These are phyloP conservation scores for Mortierella sp. DNA, from an alignment of 371 early-diverging fungal species.

Conservation along the genomic window DNA sequence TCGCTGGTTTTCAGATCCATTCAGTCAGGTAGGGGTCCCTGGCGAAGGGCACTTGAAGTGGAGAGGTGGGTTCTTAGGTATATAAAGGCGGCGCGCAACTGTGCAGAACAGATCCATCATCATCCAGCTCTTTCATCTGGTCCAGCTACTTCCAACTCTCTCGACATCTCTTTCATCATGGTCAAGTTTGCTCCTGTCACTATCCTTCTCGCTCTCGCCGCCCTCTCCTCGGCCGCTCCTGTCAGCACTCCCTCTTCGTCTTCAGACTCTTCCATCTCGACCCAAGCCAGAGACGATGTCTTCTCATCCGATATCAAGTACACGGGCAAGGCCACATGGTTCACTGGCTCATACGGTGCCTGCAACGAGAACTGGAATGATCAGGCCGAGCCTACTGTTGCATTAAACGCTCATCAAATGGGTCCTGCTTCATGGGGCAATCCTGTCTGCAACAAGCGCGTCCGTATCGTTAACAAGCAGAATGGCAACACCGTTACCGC, in stretches of 20 bases:
- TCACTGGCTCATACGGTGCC: constrained; percentile 36
- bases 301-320: constrained; percentile 23
- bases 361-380: constrained; percentile 41
- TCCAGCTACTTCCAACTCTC: no score
- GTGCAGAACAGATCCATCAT: no score
- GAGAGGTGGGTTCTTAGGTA: no score
- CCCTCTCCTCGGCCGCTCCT: constrained; percentile 24
- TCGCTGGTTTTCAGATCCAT: no score
- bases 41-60: no score
- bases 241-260: constrained; percentile 9
- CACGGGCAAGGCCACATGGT: constrained; percentile 49
- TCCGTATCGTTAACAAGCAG: constrained; percentile 19
- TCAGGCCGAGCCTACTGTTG: constrained; percentile 28
- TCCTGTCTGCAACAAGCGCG: constrained; percentile 27
- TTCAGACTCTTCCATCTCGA: neutral
- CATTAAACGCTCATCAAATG: constrained; percentile 44
- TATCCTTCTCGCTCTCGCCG: constrained; percentile 20
- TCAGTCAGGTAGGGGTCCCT: no score
- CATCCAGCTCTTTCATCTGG: no score
- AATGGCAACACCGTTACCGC: constrained; percentile 40
- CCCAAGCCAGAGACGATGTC: constrained; percentile 5
- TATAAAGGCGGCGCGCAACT: no score
- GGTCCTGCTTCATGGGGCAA: constrained; percentile 34
- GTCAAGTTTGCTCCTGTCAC: constrained; percentile 33
- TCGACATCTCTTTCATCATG: constrained; percentile 11